Evolutionary conservation across 1,284 basidiomycete genomes (phyloP), one percentile per base, ranked within the genome.

Genomic region (Caloboletus inedulis): DNA sequence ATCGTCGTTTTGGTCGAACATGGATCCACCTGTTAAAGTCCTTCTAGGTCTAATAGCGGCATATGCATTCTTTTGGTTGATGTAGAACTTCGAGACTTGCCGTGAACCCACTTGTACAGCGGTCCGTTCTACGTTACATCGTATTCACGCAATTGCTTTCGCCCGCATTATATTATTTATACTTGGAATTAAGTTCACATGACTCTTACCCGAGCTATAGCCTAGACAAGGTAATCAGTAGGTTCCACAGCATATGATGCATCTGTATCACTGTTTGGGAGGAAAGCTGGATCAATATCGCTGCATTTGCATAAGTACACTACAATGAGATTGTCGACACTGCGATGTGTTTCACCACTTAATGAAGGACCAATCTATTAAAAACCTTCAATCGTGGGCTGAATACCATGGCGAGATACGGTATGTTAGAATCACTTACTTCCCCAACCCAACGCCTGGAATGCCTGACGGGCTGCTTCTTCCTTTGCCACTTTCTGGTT

Each of bases 41-140:
- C 66, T 90, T 29, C 59, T 87, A 5, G 79, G 74, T 25, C 71
- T 91, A 18, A 57, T 85, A 12, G 83, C 74, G 5, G 78, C 76
- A 16, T 91, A 90, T 66, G 57, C 77, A 13, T 60, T 88, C 43
- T 85, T 89, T 68, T 89, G 82, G 83, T 82, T 69, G 69, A 59
- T 66, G 56, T 66, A 68, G 50, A 35, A 30, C 33, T 27, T 43
- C 13, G 21, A 33, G 12, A 16, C 16, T 18, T 39, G 27, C n/a
- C 31, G n/a, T 27, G 39, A 21, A 29, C 21, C n/a, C 35, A 18
- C 30, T 43, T 16, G 34, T 16, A 42, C 5, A 9, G 23, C 3
- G 9, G 25, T 18, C 16, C 25, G 34, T 41, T 12, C 31, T 31
- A 5, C 5, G 12, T 25, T 30, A 35, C n/a, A 44, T 23, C n/a